Percentiles rank a stretch among this genome's conserved stretches.
Evolutionary conservation across 148 eudicot species (phyloP).

Genomic region (Vaccinium macrocarpon): DNA sequence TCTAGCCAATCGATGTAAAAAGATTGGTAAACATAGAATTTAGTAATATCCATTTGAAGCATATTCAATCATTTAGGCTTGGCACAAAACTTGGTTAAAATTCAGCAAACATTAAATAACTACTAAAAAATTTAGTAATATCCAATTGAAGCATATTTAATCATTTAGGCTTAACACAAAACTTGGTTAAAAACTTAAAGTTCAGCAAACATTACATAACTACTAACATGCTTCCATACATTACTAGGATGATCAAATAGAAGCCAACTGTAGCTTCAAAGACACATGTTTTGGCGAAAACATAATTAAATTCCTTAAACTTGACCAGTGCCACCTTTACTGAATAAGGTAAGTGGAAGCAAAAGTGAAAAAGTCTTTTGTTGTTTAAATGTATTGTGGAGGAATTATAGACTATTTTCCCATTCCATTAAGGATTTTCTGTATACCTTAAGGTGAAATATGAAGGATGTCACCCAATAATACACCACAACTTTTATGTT

Average conservation of each 20-base stretch:
- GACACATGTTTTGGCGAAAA: not conserved
- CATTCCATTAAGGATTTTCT: no score
- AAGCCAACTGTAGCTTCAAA: not conserved
- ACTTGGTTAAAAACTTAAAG: no score
- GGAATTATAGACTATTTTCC: not conserved
- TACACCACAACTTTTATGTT: not conserved
- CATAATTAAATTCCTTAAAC: not conserved
- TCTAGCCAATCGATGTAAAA: conserved; percentile 38
- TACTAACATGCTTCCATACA: not conserved
- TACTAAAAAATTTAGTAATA: no score
- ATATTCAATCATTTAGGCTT: not conserved
- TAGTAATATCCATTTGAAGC: not conserved
- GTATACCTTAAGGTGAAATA: not conserved
- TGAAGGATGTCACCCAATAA: not conserved
- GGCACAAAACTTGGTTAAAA: not conserved
- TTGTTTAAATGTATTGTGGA: not conserved
- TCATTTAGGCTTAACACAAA: no score
- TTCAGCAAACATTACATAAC: no score
- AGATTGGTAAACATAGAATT: not conserved
- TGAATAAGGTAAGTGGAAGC: not conserved
- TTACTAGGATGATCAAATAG: not conserved
- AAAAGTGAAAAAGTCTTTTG: not conserved
- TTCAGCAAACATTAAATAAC: not conserved
- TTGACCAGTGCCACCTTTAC: not conserved
- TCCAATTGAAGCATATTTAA: no score